Conservation (phyloP, 1,284 basidiomycete genomes). For the Apiotrichum gracile region DNA sequence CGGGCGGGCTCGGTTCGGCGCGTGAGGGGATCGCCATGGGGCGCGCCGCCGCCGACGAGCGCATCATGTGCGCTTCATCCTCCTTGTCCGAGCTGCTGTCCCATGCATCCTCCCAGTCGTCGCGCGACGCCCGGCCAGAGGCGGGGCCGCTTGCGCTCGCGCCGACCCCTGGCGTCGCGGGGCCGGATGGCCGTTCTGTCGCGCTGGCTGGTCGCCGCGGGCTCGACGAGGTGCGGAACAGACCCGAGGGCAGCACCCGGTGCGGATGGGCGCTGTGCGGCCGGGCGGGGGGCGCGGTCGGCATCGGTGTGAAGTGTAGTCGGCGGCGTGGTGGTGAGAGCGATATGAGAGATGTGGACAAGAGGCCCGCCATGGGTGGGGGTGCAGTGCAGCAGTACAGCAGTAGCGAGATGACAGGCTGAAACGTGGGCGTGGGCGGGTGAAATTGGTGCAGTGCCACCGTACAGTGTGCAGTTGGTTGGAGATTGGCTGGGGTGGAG, state of each 20-base stretch:
- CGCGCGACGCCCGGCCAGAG: slow-evolving; percentile 32
- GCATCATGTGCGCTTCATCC: slow-evolving; percentile 1
- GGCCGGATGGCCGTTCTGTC: no score
- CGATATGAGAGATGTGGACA: not conserved
- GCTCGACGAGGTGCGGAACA: slow-evolving; percentile 10
- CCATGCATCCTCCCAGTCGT: slow-evolving; percentile 81
- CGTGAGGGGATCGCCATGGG: slow-evolving; percentile 1
- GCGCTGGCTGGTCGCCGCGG: slow-evolving; percentile 9
- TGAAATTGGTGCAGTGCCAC: no score
- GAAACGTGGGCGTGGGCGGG: no score
- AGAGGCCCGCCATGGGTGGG: not conserved
- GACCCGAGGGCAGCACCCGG: slow-evolving; percentile 21
- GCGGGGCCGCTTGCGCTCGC: not conserved
- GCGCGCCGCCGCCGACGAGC: not conserved
- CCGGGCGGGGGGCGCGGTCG: slow-evolving; percentile 34
- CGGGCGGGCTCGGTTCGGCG: not conserved
- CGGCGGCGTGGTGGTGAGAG: not conserved
- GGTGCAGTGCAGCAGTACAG: no score
- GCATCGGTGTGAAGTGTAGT: slow-evolving; percentile 2
- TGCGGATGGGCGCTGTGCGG: slow-evolving; percentile 43
- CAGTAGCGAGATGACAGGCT: no score
- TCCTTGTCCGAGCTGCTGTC: slow-evolving; percentile 68
- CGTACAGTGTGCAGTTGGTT: no score
- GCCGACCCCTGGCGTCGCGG: no score
- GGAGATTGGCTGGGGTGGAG: no score